Percentiles rank a stretch among this genome's conserved stretches.
phyloP scores from a whole-genome alignment of 2,329 filamentous ascomycete species.

The Colletotrichum lentis region DNA sequence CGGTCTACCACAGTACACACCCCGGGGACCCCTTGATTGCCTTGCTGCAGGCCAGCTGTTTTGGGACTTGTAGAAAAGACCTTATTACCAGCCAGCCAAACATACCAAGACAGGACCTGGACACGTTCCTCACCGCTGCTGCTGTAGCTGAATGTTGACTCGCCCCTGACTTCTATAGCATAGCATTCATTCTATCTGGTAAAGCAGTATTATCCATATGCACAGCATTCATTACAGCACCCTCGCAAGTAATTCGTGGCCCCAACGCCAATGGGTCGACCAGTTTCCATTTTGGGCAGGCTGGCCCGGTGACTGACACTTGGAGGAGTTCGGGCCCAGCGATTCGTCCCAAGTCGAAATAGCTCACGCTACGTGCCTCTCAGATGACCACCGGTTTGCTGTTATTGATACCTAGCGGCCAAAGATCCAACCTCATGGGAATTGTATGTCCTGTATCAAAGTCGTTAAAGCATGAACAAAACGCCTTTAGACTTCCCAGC shows the following conservation, averaged over 20 bases:
- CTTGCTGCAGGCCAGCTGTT: neutral
- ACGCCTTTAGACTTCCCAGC: conserved; percentile 7
- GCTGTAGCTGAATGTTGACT: neutral
- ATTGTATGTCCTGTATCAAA: conserved; percentile 11
- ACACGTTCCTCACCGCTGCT: neutral
- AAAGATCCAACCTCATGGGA: neutral
- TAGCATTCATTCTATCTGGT: neutral
- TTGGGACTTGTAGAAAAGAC: neutral
- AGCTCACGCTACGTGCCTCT: conserved; percentile 20
- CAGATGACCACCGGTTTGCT: neutral
- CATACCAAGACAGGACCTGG: neutral
- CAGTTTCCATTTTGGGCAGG: conserved; percentile 4
- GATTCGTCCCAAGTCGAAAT: conserved; percentile 6
- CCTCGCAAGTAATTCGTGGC: neutral
- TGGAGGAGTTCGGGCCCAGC: conserved; percentile 1
- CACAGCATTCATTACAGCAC: conserved; percentile 16
- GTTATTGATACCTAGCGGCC: neutral
- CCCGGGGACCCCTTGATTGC: conserved; percentile 7
- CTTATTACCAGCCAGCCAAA: neutral
- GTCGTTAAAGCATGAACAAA: conserved; percentile 9
- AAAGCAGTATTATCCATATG: conserved; percentile 13
- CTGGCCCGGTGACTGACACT: conserved; percentile 4
- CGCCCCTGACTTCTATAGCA: neutral
- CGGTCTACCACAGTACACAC: neutral
- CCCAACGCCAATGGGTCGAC: neutral